Base-by-base conservation (phyloP, 176 grass and related monocot genomes). In the Lolium rigidum region DNA sequence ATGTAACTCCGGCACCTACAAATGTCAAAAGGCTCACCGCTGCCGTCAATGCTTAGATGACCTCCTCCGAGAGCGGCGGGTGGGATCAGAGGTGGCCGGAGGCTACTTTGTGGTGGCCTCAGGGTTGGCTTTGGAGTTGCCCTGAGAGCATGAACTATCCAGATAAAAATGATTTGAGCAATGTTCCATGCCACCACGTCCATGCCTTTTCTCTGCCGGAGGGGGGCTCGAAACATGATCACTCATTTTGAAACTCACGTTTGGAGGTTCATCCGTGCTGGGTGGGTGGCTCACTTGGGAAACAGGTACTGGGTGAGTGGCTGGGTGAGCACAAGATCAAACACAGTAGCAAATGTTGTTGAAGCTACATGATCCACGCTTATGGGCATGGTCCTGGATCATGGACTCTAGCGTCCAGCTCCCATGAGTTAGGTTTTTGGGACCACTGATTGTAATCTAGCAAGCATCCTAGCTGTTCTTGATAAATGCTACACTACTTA, bases 391-490 rank as follows among this genome's bases (percentile, higher is more conserved):
- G 70, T 73, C 41, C 70, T 73, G 6, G 43, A 24, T 72, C 41
- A 12, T 47, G 10, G 69, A 21, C 70, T 44, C 70, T 0, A 72
- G 5, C 41, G 20, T 47, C 70, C 41, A 72, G 21, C 70, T 72
- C 41, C n/a, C 10, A 7, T 10, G n/a, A 72, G 11, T 20, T 20
- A 25, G 15, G 15, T 63, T 73, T 26, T 68, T 39, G 18, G 21
- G 44, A 2, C 54, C 79, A 55, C 26, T 28, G 26, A n/a, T 46
- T 3, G 10, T 79, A 49, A 79, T 64, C 11, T 86, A 64, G 48
- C 18, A 71, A 73, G 57, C 37, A 44, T 81, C 68, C 12, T 44
- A 78, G 64, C 79, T 90, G 88, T 78, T 83, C 28, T 64, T 37
- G 39, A 87, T 49, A 22, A 73, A 86, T 66, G 77, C 35, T 6